These are phyloP conservation scores for Sporothrix brunneoviolacea DNA, from an alignment of 2,329 filamentous ascomycete genomes.

Conservation along the genomic window DNA sequence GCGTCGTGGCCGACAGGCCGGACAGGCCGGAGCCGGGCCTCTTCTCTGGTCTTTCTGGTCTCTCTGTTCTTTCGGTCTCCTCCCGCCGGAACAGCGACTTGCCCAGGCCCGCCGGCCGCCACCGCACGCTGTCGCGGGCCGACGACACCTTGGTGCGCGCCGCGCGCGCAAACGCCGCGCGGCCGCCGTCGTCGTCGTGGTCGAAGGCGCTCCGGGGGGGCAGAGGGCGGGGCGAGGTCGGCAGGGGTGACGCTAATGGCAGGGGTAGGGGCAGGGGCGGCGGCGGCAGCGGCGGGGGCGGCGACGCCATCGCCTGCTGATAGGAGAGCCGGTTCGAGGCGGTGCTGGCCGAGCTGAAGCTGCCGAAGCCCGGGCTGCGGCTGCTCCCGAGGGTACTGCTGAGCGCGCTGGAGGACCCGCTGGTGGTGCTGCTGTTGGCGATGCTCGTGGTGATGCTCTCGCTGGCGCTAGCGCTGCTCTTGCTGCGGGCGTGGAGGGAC, in stretches of 20 bases:
- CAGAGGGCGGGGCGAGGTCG: not conserved
- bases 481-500: constrained; percentile 15
- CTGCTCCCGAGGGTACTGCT: not conserved
- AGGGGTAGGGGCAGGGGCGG: not conserved
- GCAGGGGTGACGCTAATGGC: not conserved
- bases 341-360: constrained; percentile 9
- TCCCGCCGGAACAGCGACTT: constrained; percentile 8
- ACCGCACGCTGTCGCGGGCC: constrained; percentile 1
- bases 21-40: no score
- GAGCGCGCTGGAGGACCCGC: constrained; percentile 1
- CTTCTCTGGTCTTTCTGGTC: no score
- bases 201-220: constrained; percentile 18
- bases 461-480: constrained; percentile 16
- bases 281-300: not conserved
- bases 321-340: constrained; percentile 6
- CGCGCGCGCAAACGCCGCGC: constrained; percentile 1
- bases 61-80: no score
- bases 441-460: constrained; percentile 14
- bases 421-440: constrained; percentile 8
- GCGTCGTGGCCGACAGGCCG: constrained; percentile 8
- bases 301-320: not conserved
- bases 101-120: constrained; percentile 7
- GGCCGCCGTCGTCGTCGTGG: constrained; percentile 11
- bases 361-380: constrained; percentile 2
- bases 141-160: constrained; percentile 4